A percentile compares a stretch with the other conserved stretches of the same genome.
These are phyloP conservation scores for Magnaporthiopsis rhizophila DNA, from an alignment of 2,329 filamentous ascomycete species.

Conservation along the genomic window DNA sequence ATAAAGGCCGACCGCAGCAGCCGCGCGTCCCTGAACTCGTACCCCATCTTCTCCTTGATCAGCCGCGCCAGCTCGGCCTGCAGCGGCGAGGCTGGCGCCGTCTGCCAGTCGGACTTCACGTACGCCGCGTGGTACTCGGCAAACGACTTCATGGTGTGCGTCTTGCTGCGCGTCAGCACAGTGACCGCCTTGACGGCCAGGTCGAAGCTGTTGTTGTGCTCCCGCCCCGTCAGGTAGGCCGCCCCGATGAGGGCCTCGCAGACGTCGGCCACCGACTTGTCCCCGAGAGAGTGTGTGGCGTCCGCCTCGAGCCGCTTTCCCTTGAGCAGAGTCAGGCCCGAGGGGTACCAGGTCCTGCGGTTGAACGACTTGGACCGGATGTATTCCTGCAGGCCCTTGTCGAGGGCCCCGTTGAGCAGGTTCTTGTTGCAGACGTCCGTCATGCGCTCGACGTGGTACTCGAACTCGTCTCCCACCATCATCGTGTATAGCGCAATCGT, in stretches of 20 bases:
- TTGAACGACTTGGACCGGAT: constrained; percentile 80
- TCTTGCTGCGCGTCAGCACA: constrained; percentile 57
- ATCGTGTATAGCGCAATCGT: constrained; percentile 77
- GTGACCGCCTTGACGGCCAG: constrained; percentile 57
- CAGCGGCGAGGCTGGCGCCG: constrained; percentile 48
- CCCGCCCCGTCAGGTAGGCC: constrained; percentile 46
- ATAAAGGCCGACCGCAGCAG: constrained; percentile 79
- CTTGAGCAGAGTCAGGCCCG: constrained; percentile 61
- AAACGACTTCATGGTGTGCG: constrained; percentile 64
- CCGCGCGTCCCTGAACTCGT: constrained; percentile 64
- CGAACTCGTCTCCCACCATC: constrained; percentile 70
- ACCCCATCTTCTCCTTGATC: constrained; percentile 49
- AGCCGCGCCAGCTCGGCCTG: constrained; percentile 61
- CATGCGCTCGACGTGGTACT: constrained; percentile 89
- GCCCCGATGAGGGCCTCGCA: constrained; percentile 93
- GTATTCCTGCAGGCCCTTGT: constrained; percentile 60
- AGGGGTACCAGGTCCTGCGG: constrained; percentile 81
- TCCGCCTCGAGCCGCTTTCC: constrained; percentile 49
- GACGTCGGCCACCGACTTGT: constrained; percentile 91
- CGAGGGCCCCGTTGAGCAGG: constrained; percentile 67
- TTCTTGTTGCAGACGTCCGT: constrained; percentile 85
- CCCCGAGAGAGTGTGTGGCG: constrained; percentile 61
- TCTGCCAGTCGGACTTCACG: constrained; percentile 63
- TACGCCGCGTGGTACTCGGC: constrained; percentile 67
- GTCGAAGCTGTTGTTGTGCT: constrained; percentile 33